Evolutionary conservation across 1,284 basidiomycete genomes (phyloP).

Genomic region (Boletellus sp.): DNA sequence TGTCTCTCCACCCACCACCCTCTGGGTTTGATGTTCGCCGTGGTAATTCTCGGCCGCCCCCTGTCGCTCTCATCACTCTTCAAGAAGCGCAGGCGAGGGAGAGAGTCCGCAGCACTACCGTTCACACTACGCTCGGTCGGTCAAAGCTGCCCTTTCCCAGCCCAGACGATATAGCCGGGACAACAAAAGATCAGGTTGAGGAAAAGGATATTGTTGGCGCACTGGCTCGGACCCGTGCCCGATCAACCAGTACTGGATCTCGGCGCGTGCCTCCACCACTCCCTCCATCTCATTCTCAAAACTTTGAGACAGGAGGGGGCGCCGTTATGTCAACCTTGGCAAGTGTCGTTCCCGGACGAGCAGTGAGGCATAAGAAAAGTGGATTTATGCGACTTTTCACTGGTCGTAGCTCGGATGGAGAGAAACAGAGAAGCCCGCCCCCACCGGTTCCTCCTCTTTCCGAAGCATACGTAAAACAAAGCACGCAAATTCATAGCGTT

Average conservation of each 20-base stretch:
- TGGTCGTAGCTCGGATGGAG: slow-evolving; percentile 39
- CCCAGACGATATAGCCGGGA: slow-evolving; percentile 24
- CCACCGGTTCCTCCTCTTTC: slow-evolving; percentile 55
- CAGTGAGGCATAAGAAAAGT: slow-evolving; percentile 69
- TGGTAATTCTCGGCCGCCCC: slow-evolving; percentile 46
- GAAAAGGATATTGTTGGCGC: slow-evolving; percentile 19
- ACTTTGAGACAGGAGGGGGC: slow-evolving; percentile 41
- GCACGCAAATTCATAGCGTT: slow-evolving; percentile 22
- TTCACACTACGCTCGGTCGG: slow-evolving; percentile 33
- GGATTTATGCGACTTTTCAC: slow-evolving; percentile 79
- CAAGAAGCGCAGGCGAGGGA: slow-evolving; percentile 65
- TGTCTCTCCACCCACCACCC: slow-evolving; percentile 33
- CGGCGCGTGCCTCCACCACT: slow-evolving; percentile 47
- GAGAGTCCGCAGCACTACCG: slow-evolving; percentile 50
- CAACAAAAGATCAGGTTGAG: slow-evolving; percentile 14
- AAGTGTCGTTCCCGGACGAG: slow-evolving; percentile 37
- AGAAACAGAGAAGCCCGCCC: slow-evolving; percentile 40
- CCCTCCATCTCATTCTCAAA: slow-evolving; percentile 31
- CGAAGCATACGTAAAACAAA: slow-evolving; percentile 37
- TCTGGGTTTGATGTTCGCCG: slow-evolving; percentile 37
- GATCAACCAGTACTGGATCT: slow-evolving; percentile 59
- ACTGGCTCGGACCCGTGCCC: slow-evolving; percentile 40
- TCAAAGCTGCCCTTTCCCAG: slow-evolving; percentile 30
- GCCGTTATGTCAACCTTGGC: slow-evolving; percentile 19
- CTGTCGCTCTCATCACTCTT: slow-evolving; percentile 66